Evolutionary conservation across 352 stramenopile genomes (phyloP), one percentile per base, ranked within the genome.

Genomic region (Pythium biforme): DNA sequence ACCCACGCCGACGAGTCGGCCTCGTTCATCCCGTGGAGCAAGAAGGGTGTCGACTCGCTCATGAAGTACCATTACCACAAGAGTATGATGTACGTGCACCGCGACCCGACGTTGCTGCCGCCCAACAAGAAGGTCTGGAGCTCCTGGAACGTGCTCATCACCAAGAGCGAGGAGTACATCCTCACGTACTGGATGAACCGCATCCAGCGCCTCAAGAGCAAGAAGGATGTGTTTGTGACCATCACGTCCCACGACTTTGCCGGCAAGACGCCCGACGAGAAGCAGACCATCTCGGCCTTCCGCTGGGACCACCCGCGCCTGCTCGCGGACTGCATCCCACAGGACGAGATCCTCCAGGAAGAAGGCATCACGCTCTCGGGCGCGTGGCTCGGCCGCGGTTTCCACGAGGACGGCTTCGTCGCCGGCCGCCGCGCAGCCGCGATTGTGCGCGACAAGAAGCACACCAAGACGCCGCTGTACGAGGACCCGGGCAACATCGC

Each of bases 171-270:
- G 29, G 72, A 91, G 76, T 95, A 95, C 74, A 77, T 95, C 39
- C 52, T 95, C 23, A 95, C 86, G 52, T 95, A 95, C 77, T 95
- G 86, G 86, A 95, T 95, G 81, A 93, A 95, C 74, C 83, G 86
- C 57, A 93, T 95, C 63, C 86, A 95, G 72, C 79, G 82, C 57
- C 76, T 95, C 46, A 88, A 90, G 70, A 89, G 74, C 70, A 90
- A 88, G 70, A 89, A 93, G 68, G 73, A 92, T 59, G 81, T 94
- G 29, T 94, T 94, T 45, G 86, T 94, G 54, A 94, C 86, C 46
- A 94, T 94, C 75, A 93, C 83, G 60, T 75, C 75, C 31, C 76
- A 89, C 62, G 82, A 90, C 54, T 93, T 89, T 56, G 71, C 71
- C 39, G 86, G 81, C 47, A 75, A 79, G 53, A 80, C 73, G 66